A percentile compares a stretch with the other conserved stretches of the same genome.
phyloP scores from a whole-genome alignment of 139 green algal species.

The Astrephomene gubernaculifera region DNA sequence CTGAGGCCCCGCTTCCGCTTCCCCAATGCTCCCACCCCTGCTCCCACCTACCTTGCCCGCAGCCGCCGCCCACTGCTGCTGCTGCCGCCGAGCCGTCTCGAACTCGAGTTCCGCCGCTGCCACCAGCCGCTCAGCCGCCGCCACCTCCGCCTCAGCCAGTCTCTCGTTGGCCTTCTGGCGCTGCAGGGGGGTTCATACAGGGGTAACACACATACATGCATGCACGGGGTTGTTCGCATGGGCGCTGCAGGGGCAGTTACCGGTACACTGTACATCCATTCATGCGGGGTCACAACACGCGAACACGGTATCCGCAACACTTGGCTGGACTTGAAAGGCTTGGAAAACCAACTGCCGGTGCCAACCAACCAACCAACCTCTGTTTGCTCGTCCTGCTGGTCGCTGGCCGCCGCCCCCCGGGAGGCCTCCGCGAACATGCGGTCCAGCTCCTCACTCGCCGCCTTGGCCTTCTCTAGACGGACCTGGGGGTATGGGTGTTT shows the following conservation, averaged over 20 bases:
- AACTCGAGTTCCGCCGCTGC: conserved; percentile 68
- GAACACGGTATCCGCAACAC: too few species aligned
- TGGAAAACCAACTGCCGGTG: too few species aligned
- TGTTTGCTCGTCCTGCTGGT: neutral
- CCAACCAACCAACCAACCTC: conserved; percentile 4
- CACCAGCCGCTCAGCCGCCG: conserved; percentile 70
- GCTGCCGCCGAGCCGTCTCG: conserved; percentile 24
- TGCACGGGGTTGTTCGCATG: too few species aligned
- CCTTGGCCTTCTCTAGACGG: conserved; percentile 63
- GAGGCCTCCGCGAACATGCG: conserved; percentile 56
- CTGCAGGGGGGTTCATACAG: too few species aligned
- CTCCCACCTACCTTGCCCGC: conserved; percentile 10
- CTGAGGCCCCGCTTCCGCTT: too few species aligned
- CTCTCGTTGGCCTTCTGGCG: conserved; percentile 39
- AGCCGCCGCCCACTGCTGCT: conserved; percentile 11
- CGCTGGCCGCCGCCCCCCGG: neutral
- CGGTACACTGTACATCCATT: too few species aligned
- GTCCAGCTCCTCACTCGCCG: conserved; percentile 70
- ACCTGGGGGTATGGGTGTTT: neutral
- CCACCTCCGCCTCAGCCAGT: conserved; percentile 77
- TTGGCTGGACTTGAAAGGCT: too few species aligned
- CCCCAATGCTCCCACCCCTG: too few species aligned
- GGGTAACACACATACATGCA: too few species aligned
- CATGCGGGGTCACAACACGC: too few species aligned
- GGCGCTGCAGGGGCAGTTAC: too few species aligned